Conservation (phyloP, 179 eudicot species). For the Spergularia azorica region DNA sequence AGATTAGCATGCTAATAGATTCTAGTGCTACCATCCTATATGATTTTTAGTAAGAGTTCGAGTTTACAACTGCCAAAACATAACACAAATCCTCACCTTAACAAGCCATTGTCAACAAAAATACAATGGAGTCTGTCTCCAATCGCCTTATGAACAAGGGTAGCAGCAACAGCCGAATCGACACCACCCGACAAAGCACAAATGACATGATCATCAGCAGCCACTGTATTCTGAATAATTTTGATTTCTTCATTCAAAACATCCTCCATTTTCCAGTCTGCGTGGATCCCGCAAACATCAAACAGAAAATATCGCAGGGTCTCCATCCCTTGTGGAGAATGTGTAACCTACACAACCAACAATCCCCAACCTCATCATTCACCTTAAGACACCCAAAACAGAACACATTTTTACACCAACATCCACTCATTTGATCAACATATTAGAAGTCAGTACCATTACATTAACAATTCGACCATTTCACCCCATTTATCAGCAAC, state of each 20-base stretch:
- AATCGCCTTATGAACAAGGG: constrained; percentile 94
- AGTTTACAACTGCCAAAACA: no score
- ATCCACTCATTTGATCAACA: not conserved
- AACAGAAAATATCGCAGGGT: constrained; percentile 75
- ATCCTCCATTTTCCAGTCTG: constrained; percentile 96
- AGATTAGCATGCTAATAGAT: not conserved
- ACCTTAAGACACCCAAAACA: not conserved
- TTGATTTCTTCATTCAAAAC: constrained; percentile 79
- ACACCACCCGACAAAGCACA: constrained; percentile 98
- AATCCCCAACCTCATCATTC: constrained; percentile 15
- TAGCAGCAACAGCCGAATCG: constrained; percentile 96
- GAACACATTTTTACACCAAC: not conserved
- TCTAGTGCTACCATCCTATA: no score
- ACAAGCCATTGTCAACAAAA: constrained; percentile 89
- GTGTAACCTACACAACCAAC: constrained; percentile 84
- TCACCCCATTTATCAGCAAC: not conserved
- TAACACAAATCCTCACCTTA: constrained; percentile 51
- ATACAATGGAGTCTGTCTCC: constrained; percentile 93
- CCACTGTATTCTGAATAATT: constrained; percentile 61
- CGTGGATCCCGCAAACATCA: constrained; percentile 73
- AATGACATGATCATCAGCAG: constrained; percentile 88
- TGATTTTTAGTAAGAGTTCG: no score
- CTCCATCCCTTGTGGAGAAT: constrained; percentile 95
- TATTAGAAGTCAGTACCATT: not conserved
- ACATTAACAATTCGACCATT: not conserved